Conservation (phyloP, 2,329 filamentous ascomycete species). For the Sphaerulina musiva region DNA sequence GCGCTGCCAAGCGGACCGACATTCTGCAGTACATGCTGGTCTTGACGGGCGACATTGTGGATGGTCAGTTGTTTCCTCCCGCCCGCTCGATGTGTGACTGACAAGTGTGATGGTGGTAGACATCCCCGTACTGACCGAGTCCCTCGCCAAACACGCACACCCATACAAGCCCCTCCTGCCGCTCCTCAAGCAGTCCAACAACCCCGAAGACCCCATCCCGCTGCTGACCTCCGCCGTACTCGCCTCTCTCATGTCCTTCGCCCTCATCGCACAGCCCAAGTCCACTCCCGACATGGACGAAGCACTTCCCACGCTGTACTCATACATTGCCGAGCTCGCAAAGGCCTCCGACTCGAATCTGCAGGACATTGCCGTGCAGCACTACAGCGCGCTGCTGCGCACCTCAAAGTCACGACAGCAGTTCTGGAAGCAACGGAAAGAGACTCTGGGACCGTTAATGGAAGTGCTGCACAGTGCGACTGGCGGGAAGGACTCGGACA, state of each 20-base stretch:
- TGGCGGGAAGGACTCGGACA: slow-evolving; percentile 64
- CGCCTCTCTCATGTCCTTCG: slow-evolving; percentile 65
- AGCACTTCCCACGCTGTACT: slow-evolving; percentile 74
- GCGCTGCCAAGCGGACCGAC: slow-evolving; percentile 75
- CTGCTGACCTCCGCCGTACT: slow-evolving; percentile 85
- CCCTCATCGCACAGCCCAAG: slow-evolving; percentile 56
- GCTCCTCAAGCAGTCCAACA: slow-evolving; percentile 74
- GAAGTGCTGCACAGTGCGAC: slow-evolving; percentile 71
- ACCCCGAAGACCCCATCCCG: slow-evolving; percentile 79
- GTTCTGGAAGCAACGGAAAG: slow-evolving; percentile 85
- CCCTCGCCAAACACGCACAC: slow-evolving; percentile 64
- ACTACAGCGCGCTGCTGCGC: slow-evolving; percentile 79
- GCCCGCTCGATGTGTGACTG: background rate
- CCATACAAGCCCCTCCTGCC: slow-evolving; percentile 74
- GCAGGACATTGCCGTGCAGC: slow-evolving; percentile 91
- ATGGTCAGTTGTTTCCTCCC: slow-evolving; percentile 50
- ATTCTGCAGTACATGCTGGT: slow-evolving; percentile 94
- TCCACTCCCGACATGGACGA: slow-evolving; percentile 58
- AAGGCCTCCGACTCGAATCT: slow-evolving; percentile 81
- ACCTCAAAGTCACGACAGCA: slow-evolving; percentile 66
- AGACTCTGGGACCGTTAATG: slow-evolving; percentile 75
- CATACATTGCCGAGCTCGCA: slow-evolving; percentile 75
- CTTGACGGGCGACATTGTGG: slow-evolving; percentile 76
- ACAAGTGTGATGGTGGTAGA: slow-evolving; percentile 46
- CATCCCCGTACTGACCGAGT: slow-evolving; percentile 69